Base-by-base conservation (phyloP, 176 grass and related monocot species). In the Tillandsia leiboldiana region DNA sequence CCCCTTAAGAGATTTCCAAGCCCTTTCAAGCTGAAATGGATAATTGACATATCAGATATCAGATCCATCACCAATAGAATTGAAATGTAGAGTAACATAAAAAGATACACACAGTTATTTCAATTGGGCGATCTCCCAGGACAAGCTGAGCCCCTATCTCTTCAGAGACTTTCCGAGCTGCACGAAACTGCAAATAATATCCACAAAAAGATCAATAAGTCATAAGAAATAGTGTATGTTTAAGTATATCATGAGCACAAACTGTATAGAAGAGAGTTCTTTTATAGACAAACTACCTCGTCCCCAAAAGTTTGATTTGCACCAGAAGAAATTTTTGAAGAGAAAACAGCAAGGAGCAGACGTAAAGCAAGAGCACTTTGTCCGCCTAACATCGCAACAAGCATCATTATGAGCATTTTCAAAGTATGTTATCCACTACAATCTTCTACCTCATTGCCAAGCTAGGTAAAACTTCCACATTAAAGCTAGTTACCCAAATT, bases 61-160 rank as follows among this genome's bases (percentile, higher is more conserved):
- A 48, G 68, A 11, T 56, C 24, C 49, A 62, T 65, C 24, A 73
- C 5, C 22, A 51, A 48, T 26, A 13, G 3, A 57, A 54, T 15
- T 1, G 14, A 49, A 17, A 73, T 47, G 70, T 20, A 24, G 11
- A 64, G 26, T 28, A 63, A 6, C 28, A 24, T 73, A 48, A 7
- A 47, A 14, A 74, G 26, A 1, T 67, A 57, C 73, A 72, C 87
- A 97, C 93, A 15, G 93, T 92, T 77, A 97, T 97, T 81, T 97
- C 93, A 75, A 92, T 97, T 17, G 93, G 93, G 5, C 89, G 94
- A 77, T 97, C 89, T 24, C 94, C 94, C 48, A 97, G 76, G 85
- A 97, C 94, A 51, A 97, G 74, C 63, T 97, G 94, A 72, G 89
- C 86, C 0, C 89, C 89, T 70, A 97, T 74, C n/a, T 97, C 89